Percentiles rank a stretch among this genome's conserved stretches.
These are phyloP conservation scores for Hirschfeldia incana DNA, from an alignment of 345 rosid species.

Conservation along the genomic window DNA sequence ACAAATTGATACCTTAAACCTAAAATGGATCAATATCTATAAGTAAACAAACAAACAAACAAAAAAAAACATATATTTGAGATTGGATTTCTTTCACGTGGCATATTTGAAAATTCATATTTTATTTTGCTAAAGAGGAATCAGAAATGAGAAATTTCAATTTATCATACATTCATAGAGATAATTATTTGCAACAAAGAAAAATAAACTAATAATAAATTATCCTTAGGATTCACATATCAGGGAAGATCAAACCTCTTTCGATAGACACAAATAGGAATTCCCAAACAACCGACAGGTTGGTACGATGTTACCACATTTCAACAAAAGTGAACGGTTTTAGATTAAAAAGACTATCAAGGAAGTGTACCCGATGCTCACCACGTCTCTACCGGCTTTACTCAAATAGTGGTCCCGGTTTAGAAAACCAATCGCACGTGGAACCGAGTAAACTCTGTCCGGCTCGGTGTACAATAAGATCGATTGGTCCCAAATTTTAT, in stretches of 20 bases:
- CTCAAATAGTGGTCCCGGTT: constrained; percentile 26
- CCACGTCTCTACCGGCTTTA: constrained; percentile 5
- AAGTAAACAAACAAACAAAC: neutral
- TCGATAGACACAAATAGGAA: constrained; percentile 36
- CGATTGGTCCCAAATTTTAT: neutral
- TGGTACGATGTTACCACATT: constrained; percentile 35
- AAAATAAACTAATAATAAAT: neutral
- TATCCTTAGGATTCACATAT: constrained; percentile 8
- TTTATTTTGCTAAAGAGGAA: neutral
- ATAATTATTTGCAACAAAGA: neutral
- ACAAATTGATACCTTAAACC: neutral
- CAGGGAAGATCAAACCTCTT: constrained; percentile 28
- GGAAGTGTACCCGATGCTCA: constrained; percentile 6
- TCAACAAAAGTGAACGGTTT: constrained; percentile 20
- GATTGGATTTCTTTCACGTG: constrained; percentile 13
- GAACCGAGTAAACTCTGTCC: constrained; percentile 31
- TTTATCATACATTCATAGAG: neutral
- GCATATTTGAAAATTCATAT: neutral
- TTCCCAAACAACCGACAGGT: constrained; percentile 36
- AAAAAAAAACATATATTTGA: neutral
- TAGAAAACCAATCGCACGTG: constrained; percentile 26
- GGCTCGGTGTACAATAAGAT: constrained; percentile 28
- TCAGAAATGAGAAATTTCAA: neutral
- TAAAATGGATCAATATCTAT: neutral
- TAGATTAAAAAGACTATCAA: neutral